These are phyloP conservation scores for Elsinoe perseae DNA, from an alignment of 2,329 filamentous ascomycete genomes.

Conservation along the genomic window DNA sequence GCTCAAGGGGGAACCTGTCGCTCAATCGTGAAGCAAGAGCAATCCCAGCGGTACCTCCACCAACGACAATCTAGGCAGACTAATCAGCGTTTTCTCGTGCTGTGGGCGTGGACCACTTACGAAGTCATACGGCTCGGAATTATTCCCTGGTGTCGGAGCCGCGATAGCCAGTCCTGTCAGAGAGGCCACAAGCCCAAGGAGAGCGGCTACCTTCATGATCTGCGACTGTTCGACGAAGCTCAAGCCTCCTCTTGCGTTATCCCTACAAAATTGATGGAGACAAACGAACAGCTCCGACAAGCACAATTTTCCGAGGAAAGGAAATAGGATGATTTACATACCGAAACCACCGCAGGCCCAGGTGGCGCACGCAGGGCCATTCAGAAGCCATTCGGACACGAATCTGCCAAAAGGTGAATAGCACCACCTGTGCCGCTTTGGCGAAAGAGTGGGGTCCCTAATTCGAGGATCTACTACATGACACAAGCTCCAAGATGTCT, in stretches of 20 bases:
- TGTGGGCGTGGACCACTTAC: background rate
- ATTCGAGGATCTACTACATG: conserved; percentile 3
- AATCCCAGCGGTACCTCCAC: conserved; percentile 26
- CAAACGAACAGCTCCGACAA: background rate
- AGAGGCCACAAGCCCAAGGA: background rate
- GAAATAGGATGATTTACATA: conserved; percentile 11
- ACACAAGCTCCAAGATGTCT: background rate
- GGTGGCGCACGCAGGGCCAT: background rate
- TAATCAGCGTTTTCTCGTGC: background rate
- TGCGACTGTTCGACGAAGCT: background rate
- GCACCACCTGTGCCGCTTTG: background rate
- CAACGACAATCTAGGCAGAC: conserved; percentile 21
- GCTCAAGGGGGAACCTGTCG: conserved; percentile 23
- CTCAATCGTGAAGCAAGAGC: conserved; percentile 26
- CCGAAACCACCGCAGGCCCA: background rate
- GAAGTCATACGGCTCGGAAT: conserved; percentile 2
- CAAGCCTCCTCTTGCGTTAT: background rate
- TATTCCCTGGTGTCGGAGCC: background rate
- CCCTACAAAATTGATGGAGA: background rate
- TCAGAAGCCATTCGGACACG: background rate
- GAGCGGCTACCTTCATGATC: background rate
- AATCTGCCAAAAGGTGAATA: background rate
- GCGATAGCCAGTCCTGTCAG: background rate
- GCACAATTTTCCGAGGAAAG: background rate
- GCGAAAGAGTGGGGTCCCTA: background rate